phyloP scores from a whole-genome alignment of 805 yeast species.

The Priceomyces melissophilus region DNA sequence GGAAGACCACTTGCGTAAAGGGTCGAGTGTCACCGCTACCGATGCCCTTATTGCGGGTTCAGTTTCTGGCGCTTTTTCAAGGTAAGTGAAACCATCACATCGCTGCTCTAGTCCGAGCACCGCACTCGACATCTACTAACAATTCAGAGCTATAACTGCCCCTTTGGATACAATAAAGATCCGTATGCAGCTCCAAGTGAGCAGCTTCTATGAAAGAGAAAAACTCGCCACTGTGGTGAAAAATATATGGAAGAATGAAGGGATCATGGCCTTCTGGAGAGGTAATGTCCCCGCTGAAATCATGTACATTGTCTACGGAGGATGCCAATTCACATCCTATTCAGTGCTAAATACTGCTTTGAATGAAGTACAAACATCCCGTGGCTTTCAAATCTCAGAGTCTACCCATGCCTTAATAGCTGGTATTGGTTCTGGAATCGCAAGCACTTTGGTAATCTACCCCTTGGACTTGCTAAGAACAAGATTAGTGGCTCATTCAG shows the following conservation, averaged over 20 bases:
- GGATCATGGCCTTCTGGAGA: slow-evolving; percentile 81
- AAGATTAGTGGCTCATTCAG: slow-evolving; percentile 66
- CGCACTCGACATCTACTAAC: slow-evolving; percentile 18
- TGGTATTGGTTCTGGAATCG: slow-evolving; percentile 75
- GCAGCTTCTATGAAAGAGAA: slow-evolving; percentile 11
- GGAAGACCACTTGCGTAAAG: slow-evolving; percentile 47
- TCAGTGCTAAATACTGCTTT: slow-evolving; percentile 49
- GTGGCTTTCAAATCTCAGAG: slow-evolving; percentile 23
- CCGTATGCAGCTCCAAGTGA: slow-evolving; percentile 59
- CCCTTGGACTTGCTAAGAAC: slow-evolving; percentile 92
- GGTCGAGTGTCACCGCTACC: slow-evolving; percentile 48
- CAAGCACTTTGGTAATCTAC: slow-evolving; percentile 72
- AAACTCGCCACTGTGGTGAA: slow-evolving; percentile 37
- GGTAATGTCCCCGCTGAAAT: slow-evolving; percentile 92
- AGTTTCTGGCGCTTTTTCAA: slow-evolving; percentile 56
- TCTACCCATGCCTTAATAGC: slow-evolving; percentile 49
- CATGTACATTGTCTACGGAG: slow-evolving; percentile 83
- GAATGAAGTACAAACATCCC: slow-evolving; percentile 21
- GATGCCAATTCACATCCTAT: slow-evolving; percentile 75
- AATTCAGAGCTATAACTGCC: slow-evolving; percentile 55
- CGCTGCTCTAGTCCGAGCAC: background rate
- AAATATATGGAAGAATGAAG: slow-evolving; percentile 58
- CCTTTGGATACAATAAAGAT: slow-evolving; percentile 80
- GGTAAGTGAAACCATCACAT: slow-evolving; percentile 24
- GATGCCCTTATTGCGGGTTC: slow-evolving; percentile 70